Evolutionary conservation across 2,329 filamentous ascomycete species (phyloP).

Genomic region (Elsinoe batatas): DNA sequence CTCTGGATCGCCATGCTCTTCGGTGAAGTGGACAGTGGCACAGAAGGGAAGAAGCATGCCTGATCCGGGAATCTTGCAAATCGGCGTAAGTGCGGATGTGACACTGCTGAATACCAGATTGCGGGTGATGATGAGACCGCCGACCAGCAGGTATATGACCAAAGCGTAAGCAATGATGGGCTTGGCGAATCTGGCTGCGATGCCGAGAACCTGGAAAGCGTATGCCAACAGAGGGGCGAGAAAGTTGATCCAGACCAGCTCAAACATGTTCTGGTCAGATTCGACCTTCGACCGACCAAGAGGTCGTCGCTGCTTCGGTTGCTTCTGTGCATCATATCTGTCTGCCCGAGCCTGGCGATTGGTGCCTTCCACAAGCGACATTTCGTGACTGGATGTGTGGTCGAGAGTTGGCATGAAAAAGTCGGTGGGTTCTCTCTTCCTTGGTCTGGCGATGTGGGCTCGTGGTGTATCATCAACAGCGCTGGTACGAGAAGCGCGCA

Average conservation of each 20-base stretch:
- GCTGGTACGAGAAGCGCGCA: not conserved
- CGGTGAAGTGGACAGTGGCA: constrained; percentile 12
- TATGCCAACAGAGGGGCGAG: constrained; percentile 36
- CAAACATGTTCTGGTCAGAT: not conserved
- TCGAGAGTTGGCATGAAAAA: constrained; percentile 11
- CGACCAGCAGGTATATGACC: constrained; percentile 51
- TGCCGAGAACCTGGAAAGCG: constrained; percentile 45
- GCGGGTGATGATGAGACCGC: constrained; percentile 48
- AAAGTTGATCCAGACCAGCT: constrained; percentile 26
- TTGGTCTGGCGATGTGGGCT: not conserved
- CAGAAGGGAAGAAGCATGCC: constrained; percentile 55
- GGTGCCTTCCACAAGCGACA: not conserved
- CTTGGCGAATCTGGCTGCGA: constrained; percentile 53
- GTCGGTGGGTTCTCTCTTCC: not conserved
- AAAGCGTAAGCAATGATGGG: constrained; percentile 54
- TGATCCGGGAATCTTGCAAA: constrained; percentile 60
- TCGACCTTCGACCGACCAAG: not conserved
- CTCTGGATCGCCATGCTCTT: constrained; percentile 39
- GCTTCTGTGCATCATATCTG: not conserved
- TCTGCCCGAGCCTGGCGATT: not conserved
- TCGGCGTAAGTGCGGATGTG: constrained; percentile 52
- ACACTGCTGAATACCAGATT: constrained; percentile 55
- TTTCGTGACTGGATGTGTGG: constrained; percentile 10
- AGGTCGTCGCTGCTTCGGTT: not conserved
- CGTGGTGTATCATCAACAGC: not conserved